Evolutionary conservation across 768 basidiomycete species (phyloP), one percentile per base, ranked within the genome.

Genomic region (button mushroom (Agaricus bisporus)): DNA sequence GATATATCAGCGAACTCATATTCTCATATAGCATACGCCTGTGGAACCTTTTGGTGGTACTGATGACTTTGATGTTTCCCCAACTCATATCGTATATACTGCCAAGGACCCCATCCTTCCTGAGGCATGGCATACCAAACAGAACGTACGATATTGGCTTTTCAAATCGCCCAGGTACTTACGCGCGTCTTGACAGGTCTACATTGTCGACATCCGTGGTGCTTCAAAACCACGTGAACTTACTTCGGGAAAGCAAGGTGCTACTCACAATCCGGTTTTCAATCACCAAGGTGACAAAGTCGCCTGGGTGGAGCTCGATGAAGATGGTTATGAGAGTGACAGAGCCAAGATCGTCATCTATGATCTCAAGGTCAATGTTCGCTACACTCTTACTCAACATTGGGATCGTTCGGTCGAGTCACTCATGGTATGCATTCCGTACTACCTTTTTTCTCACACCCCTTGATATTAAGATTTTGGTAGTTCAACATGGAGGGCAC

Each of bases 291-390:
- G 86, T 0, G 76, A 77, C 46, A 86, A 86, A 66, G 82, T 81
- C 1, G 92, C 88, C 1, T 98, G 95, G 95, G 69, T 91, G 37
- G 89, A 98, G 66, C 78, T 94, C 57, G 83, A 85, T 48, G 66
- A 87, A 63, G 92, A 98, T 60, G 94, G 95, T 1, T 87, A 94
- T 60, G 95, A 98, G 68, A 77, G 86, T 48, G 95, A 95, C 68
- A 80, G 90, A 56, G 78, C 81, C 7, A 88, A 89, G 64, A 76
- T 94, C 44, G 81, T 92, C 41, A 78, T 93, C 8, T 90, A 85
- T 61, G 90, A 95, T 62, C 69, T 95, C 14, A 65, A 68, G 41
- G 81, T 78, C 56, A 69, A 81, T n/a, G 74, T 86, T 12, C 76
- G 84, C 26, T 88, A 78, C 62, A 88, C 85, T 0, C 70, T 92